Conservation (phyloP, 441 rosid genomes). For the Jatropha podagrica region DNA sequence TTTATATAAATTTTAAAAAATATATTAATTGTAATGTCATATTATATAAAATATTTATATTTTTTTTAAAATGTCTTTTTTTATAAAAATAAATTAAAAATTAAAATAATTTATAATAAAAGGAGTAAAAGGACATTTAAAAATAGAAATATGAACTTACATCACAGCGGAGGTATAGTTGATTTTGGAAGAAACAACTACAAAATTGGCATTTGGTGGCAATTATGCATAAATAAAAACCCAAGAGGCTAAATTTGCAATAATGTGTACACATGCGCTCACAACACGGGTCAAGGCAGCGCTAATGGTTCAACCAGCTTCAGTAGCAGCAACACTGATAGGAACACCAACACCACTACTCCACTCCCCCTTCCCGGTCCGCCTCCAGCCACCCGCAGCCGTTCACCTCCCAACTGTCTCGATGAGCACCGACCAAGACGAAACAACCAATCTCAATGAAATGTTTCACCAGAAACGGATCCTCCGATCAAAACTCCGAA, state of each 20-base stretch:
- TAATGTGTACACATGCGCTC: conserved; percentile 16
- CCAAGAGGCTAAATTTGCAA: background rate
- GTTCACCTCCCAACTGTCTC: conserved; percentile 21
- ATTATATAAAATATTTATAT: too few relatives aligned
- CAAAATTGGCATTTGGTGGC: background rate
- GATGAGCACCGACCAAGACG: conserved; percentile 32
- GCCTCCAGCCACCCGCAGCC: conserved; percentile 2
- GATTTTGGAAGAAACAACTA: background rate
- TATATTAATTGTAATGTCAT: too few relatives aligned
- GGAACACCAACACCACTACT: background rate
- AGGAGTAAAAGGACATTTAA: too few relatives aligned
- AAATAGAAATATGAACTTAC: too few relatives aligned
- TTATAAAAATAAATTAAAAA: too few relatives aligned
- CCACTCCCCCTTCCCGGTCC: conserved; percentile 1
- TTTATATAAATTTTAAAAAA: too few relatives aligned
- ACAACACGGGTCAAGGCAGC: conserved; percentile 4
- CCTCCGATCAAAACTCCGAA: conserved; percentile 65
- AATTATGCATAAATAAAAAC: conserved; percentile 4
- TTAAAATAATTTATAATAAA: too few relatives aligned
- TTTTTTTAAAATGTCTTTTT: too few relatives aligned
- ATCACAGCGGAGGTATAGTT: too few relatives aligned
- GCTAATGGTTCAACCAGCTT: conserved; percentile 14
- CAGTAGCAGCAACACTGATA: background rate
- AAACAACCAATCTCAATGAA: conserved; percentile 22
- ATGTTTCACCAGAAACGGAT: conserved; percentile 60